phyloP scores from a whole-genome alignment of 2,329 filamentous ascomycete species.

The Neoascochyta sp. region DNA sequence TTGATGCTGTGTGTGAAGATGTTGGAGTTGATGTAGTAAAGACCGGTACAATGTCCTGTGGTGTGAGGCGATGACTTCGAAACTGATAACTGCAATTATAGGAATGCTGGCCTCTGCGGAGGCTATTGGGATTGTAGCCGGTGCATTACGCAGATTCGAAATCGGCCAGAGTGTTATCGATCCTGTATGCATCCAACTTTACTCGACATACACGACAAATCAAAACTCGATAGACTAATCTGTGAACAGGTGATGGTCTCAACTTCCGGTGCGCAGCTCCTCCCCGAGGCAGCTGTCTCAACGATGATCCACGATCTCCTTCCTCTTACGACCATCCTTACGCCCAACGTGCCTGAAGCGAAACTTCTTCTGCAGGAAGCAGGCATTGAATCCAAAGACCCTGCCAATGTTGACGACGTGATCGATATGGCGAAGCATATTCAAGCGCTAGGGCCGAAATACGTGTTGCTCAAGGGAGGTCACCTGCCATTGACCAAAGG shows the following conservation, averaged over 20 bases:
- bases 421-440: constrained; percentile 65
- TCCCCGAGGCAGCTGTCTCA: constrained; percentile 62
- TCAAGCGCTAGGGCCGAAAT: constrained; percentile 66
- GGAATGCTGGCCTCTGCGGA: constrained; percentile 77
- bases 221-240: too few species aligned
- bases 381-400: constrained; percentile 44
- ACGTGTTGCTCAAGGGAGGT: constrained; percentile 85
- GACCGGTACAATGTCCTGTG: constrained; percentile 65
- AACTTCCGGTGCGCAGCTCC: constrained; percentile 69
- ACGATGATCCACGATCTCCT: constrained; percentile 60
- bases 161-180: constrained; percentile 65
- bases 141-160: constrained; percentile 57
- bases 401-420: constrained; percentile 61
- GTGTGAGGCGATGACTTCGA: neutral
- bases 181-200: constrained; percentile 60
- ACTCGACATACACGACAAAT: too few species aligned
- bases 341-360: constrained; percentile 76
- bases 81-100: constrained; percentile 34
- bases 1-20: constrained; percentile 79
- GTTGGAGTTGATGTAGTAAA: constrained; percentile 88
- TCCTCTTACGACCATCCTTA: constrained; percentile 64
- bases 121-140: constrained; percentile 65
- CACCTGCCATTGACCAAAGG: constrained; percentile 74
- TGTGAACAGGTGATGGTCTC: constrained; percentile 74
- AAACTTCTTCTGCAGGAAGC: constrained; percentile 58